phyloP scores from a whole-genome alignment of 2,329 filamentous ascomycete genomes.

The Emergomyces africanus region DNA sequence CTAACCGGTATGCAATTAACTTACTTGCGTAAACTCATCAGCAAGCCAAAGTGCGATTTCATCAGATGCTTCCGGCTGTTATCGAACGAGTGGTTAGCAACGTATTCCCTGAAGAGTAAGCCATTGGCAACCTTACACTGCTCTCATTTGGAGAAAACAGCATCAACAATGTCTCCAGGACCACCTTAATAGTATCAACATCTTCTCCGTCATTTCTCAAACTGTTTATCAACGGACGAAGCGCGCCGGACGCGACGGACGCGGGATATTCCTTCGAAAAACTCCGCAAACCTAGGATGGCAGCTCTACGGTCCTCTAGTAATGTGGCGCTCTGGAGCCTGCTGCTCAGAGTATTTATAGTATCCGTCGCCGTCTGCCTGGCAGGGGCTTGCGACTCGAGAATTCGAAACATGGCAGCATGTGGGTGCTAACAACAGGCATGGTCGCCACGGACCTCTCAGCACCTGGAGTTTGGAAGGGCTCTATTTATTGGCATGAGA shows the following conservation, averaged over 20 bases:
- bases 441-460: conserved; percentile 25
- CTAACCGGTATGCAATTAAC: conserved; percentile 11
- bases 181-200: conserved; percentile 89
- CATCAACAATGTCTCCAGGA: conserved; percentile 89
- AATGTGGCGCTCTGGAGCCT: conserved; percentile 81
- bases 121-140: conserved; percentile 34
- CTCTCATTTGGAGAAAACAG: conserved; percentile 61
- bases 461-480: conserved; percentile 20
- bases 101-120: not conserved
- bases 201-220: conserved; percentile 82
- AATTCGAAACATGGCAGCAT: conserved; percentile 40
- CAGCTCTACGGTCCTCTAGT: conserved; percentile 84
- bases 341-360: conserved; percentile 78
- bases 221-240: conserved; percentile 75
- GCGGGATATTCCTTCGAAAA: conserved; percentile 96
- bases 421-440: conserved; percentile 21
- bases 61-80: conserved; percentile 80
- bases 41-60: conserved; percentile 94
- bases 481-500: not conserved
- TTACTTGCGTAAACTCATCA: conserved; percentile 88
- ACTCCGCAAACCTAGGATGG: conserved; percentile 83
- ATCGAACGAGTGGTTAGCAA: conserved; percentile 13
- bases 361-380: conserved; percentile 91
- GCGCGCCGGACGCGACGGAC: conserved; percentile 84
- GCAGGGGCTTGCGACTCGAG: conserved; percentile 65